A percentile compares a stretch with the other conserved stretches of the same genome.
phyloP scores from a whole-genome alignment of 1,284 basidiomycete genomes.

The Ganoderma lingzhi region DNA sequence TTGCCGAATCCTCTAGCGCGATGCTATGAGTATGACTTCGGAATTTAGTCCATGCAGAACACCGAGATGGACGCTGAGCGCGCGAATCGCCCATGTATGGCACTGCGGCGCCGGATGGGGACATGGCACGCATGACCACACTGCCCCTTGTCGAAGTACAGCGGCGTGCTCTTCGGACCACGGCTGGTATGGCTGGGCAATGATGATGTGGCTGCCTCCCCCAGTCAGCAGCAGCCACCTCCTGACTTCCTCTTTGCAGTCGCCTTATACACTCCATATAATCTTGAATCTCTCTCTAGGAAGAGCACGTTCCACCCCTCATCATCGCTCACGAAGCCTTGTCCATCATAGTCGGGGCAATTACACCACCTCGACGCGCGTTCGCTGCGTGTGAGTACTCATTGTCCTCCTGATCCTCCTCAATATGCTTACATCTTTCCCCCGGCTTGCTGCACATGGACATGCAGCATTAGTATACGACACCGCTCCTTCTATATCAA shows the following conservation, averaged over 20 bases:
- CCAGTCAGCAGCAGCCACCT: not conserved
- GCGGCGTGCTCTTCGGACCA: not conserved
- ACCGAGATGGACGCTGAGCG: not conserved
- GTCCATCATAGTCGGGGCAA: not conserved
- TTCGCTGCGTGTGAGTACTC: not conserved
- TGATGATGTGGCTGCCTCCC: not conserved
- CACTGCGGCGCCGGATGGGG: not conserved
- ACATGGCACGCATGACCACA: not conserved
- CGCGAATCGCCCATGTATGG: not conserved
- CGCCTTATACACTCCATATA: not conserved
- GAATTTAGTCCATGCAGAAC: not conserved
- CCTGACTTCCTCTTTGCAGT: not conserved
- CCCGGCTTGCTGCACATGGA: not conserved
- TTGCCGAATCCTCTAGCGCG: not conserved
- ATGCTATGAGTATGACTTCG: not conserved
- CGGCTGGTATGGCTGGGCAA: not conserved
- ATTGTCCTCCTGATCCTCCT: not conserved
- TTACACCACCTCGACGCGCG: not conserved
- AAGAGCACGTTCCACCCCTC: not conserved
- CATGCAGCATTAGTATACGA: not conserved
- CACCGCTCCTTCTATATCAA: not conserved
- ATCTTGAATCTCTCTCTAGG: not conserved
- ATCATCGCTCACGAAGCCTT: not conserved
- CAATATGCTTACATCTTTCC: not conserved
- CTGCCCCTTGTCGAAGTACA: not conserved